Evolutionary conservation across 441 rosid species (phyloP).

Genomic region (Bruguiera hainesii): DNA sequence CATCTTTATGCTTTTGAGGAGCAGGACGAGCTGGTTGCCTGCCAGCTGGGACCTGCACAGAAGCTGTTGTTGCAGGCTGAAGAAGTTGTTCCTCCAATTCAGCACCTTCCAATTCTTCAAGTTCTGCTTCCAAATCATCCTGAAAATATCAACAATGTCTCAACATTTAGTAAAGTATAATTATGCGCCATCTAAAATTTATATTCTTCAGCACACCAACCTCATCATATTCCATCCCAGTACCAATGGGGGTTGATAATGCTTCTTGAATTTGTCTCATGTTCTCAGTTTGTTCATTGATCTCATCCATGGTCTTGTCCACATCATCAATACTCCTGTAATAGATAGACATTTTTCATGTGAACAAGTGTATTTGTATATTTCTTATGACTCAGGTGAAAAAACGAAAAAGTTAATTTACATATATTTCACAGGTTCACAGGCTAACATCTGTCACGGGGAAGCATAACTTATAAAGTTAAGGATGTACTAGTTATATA

Average conservation of each 20-base stretch:
- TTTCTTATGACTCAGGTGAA: background rate
- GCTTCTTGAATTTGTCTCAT: conserved; percentile 99
- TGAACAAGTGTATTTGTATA: conserved; percentile 1
- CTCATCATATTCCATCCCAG: conserved; percentile 94
- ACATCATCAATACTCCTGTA: conserved; percentile 90
- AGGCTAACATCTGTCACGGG: no score
- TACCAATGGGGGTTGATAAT: conserved; percentile 77
- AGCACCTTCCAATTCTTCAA: conserved; percentile 93
- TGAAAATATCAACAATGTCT: conserved; percentile 23
- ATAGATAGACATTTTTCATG: conserved; percentile 3
- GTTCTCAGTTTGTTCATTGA: conserved; percentile 94
- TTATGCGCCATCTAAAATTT: background rate
- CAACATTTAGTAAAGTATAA: background rate
- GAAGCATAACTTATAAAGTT: background rate
- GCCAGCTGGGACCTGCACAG: conserved; percentile 66
- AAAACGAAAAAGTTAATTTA: background rate
- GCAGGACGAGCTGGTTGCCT: conserved; percentile 65
- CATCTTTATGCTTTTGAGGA: conserved; percentile 68
- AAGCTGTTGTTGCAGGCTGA: conserved; percentile 80
- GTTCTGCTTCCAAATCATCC: conserved; percentile 98
- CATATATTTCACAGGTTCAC: background rate
- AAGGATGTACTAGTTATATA: background rate
- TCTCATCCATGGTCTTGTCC: conserved; percentile 96
- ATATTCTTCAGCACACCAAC: conserved; percentile 27
- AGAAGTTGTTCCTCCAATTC: conserved; percentile 96